Evolutionary conservation across 441 rosid genomes (phyloP).

Genomic region (Erodium chrysanthum): DNA sequence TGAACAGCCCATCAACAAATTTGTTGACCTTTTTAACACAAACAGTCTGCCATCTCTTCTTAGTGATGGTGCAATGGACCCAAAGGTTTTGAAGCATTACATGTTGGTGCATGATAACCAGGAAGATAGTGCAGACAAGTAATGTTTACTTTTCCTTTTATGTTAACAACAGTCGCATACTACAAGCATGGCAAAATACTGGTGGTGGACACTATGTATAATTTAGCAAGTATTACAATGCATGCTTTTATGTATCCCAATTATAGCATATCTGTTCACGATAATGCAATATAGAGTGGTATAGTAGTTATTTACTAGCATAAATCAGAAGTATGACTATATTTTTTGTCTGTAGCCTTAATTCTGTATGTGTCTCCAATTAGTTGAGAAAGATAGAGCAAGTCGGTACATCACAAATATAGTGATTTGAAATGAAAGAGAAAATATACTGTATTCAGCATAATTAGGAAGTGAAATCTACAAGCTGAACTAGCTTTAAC

Average conservation of each 20-base stretch:
- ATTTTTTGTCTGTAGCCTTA: not conserved
- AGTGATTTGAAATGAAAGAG: not conserved
- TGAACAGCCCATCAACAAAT: conserved; percentile 68
- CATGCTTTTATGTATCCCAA: not conserved
- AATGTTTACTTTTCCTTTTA: not conserved
- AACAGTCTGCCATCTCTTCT: conserved; percentile 73
- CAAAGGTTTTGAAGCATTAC: conserved; percentile 78
- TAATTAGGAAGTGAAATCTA: not conserved
- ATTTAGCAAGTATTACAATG: not conserved
- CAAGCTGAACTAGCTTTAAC: not conserved
- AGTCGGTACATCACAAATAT: not conserved
- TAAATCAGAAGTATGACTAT: conserved; percentile 1
- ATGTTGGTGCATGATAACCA: conserved; percentile 88
- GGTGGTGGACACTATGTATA: not conserved
- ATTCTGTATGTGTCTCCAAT: not conserved
- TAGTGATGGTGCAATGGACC: conserved; percentile 89
- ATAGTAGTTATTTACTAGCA: conserved; percentile 19
- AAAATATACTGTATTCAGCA: not conserved
- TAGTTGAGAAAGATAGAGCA: not conserved
- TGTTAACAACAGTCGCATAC: not conserved
- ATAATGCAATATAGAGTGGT: not conserved
- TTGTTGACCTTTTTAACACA: conserved; percentile 77
- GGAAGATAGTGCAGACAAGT: conserved; percentile 74
- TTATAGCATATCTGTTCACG: not conserved
- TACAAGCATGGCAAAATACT: not conserved